Conservation (phyloP, 1,284 basidiomycete genomes). For the Inonotus obliquus region DNA sequence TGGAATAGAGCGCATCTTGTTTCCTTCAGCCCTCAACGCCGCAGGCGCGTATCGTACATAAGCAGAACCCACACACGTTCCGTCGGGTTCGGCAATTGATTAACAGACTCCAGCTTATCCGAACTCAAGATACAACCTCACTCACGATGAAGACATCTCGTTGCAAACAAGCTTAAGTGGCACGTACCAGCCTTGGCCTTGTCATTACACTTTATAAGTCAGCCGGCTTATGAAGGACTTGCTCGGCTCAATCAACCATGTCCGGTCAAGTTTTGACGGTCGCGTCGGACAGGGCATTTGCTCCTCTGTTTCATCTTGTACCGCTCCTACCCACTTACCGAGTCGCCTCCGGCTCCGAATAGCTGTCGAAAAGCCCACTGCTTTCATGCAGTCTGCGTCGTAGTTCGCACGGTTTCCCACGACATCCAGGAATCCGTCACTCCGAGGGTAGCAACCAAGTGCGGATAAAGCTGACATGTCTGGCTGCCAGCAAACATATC, state of each 20-base stretch:
- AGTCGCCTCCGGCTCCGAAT: not conserved
- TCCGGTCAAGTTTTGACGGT: not conserved
- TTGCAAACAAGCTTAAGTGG: not conserved
- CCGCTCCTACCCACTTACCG: not conserved
- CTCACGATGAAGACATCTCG: not conserved
- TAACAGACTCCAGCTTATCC: not conserved
- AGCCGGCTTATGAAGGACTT: no score
- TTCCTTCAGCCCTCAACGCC: not conserved
- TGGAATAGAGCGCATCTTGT: no score
- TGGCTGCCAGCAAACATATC: no score
- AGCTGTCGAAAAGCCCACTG: not conserved
- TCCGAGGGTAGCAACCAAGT: no score
- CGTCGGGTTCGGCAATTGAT: conserved; percentile 5
- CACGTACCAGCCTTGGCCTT: not conserved
- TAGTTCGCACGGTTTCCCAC: no score
- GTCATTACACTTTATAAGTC: not conserved
- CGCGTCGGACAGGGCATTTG: not conserved
- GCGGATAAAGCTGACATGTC: no score
- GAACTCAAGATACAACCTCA: not conserved
- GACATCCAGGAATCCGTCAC: no score
- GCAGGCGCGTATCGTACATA: not conserved
- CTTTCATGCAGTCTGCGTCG: not conserved
- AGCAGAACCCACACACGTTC: not conserved
- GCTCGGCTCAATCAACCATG: not conserved
- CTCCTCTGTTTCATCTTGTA: not conserved